Percentiles rank a stretch among this genome's conserved stretches.
Conservation (phyloP, 176 grass and related monocot species). For the Carex kokanica region DNA sequence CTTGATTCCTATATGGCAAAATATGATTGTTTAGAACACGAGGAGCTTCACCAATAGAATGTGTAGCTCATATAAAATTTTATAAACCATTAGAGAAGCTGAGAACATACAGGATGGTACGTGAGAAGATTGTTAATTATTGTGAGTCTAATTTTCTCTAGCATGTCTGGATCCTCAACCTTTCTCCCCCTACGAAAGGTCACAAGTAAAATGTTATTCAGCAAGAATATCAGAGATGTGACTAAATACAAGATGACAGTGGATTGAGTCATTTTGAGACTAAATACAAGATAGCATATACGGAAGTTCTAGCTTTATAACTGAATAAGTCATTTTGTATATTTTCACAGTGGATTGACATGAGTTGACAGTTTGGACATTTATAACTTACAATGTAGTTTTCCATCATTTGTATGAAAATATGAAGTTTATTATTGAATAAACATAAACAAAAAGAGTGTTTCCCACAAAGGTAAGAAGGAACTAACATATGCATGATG, state of each 20-base stretch:
- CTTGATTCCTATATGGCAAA: slow-evolving; percentile 70
- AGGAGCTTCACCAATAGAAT: not conserved
- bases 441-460: not conserved
- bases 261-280: too few species aligned
- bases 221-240: not conserved
- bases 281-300: not conserved
- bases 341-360: not conserved
- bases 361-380: not conserved
- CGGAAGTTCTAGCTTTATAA: not conserved
- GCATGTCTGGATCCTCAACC: slow-evolving; percentile 85
- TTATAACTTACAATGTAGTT: not conserved
- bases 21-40: not conserved
- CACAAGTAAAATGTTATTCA: slow-evolving; percentile 18
- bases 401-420: not conserved
- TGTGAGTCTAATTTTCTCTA: slow-evolving; percentile 87
- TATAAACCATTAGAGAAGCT: slow-evolving; percentile 19
- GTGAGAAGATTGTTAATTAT: slow-evolving; percentile 98
- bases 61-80: not conserved
- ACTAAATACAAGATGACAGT: not conserved
- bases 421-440: not conserved
- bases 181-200: slow-evolving; percentile 68
- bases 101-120: slow-evolving; percentile 86
- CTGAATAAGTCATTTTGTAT: not conserved
- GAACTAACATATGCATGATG: slow-evolving; percentile 77
- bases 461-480: not conserved